Evolutionary conservation across 257 asterid genomes (phyloP), one percentile per base, ranked within the genome.

Genomic region (Nicotiana otophora): DNA sequence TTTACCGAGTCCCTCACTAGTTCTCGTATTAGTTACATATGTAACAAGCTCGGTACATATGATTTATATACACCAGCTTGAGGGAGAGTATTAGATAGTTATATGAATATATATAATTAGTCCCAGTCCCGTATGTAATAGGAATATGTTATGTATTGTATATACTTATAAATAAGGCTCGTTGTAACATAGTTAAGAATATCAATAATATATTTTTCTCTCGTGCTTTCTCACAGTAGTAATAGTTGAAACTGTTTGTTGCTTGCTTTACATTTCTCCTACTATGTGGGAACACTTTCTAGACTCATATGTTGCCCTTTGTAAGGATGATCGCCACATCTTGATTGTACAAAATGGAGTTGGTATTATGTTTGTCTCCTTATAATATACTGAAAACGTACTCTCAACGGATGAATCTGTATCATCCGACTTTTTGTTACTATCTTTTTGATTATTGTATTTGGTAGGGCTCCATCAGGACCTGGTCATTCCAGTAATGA

Each of bases 401-500:
- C 60, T 31, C 20, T 7, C 55, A 23, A 39, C 19, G 12, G 10
- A 77, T 72, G 53, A 42, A 5, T 74, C 83, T 60, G 10, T 69
- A 46, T 55, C 26, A 64, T 34, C 60, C 60, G 39, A 66, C 28
- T 39, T 57, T 67, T 30, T 78, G 36, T 17, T 67, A 76, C 86
- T 61, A 36, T n/a, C 68, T 81, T 81, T 54, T 60, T 90, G 69
- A 82, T 68, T 82, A 12, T 78, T 84, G 57, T 62, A 77, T 87
- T 66, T 83, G 61, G 72, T 76, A 94, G 99, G 99, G 88, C 87
- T 91, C 78, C 80, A 15, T 69, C 92, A 94, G 87, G 99, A 96
- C 90, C 87, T 94, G 88, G 91, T 92, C 82, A 89, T 88, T 77
- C 97, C 96, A 53, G 94, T 96, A 82, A 92, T 95, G 64, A 92